These are phyloP conservation scores for Mesembryanthemum crystallinum DNA, from an alignment of 148 eudicot genomes.

Conservation along the genomic window DNA sequence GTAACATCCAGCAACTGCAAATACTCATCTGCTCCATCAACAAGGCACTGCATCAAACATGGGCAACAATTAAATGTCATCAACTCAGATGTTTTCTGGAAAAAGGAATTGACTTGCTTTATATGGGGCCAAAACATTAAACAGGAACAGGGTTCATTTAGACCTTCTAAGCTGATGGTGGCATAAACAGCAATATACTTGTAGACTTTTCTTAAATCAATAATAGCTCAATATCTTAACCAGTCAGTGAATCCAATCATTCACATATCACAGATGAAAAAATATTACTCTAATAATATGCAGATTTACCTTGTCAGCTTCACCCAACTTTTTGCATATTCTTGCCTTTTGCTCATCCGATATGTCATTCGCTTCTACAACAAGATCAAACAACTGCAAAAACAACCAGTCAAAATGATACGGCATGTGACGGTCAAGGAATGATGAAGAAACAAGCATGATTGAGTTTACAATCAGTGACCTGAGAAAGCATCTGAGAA, in stretches of 20 bases:
- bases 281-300: not conserved
- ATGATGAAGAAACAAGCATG: not conserved
- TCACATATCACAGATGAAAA: not conserved
- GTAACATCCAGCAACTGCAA: slow-evolving; percentile 89
- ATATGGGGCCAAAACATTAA: not conserved
- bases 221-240: not conserved
- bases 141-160: not conserved
- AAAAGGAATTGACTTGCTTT: not conserved
- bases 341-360: slow-evolving; percentile 77
- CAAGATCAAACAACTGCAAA: slow-evolving; percentile 62
- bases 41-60: slow-evolving; percentile 58
- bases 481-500: slow-evolving; percentile 93
- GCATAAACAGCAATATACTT: too few species aligned
- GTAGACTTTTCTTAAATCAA: not conserved
- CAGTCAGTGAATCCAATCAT: slow-evolving; percentile 3
- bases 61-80: not conserved
- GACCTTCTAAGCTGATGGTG: not conserved
- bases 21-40: slow-evolving; percentile 97
- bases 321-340: slow-evolving; percentile 66
- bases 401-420: not conserved
- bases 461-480: slow-evolving; percentile 8
- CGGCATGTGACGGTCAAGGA: slow-evolving; percentile 8
- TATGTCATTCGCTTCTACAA: slow-evolving; percentile 52
- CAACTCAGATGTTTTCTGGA: not conserved
- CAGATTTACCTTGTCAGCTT: slow-evolving; percentile 58